Percentiles rank a stretch among this genome's conserved stretches.
Evolutionary conservation across 2,329 filamentous ascomycete genomes (phyloP).

Genomic region (Penicillium sp.): DNA sequence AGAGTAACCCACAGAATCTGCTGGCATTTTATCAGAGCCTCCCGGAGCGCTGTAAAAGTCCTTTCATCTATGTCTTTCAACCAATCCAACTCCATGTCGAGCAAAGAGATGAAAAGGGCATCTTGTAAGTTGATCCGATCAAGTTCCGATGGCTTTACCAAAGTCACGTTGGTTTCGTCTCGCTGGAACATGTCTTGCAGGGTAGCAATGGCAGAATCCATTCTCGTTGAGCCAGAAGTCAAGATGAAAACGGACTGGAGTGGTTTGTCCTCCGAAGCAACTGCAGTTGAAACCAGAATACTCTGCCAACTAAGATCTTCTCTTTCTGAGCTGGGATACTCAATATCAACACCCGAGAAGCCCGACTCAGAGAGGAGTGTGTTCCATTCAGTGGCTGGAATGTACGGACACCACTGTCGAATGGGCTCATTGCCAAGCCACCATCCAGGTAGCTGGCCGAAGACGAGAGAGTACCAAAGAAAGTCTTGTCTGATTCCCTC

Average conservation of each 20-base stretch:
- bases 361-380: constrained; percentile 12
- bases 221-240: too few species aligned
- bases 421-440: constrained; percentile 22
- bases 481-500: constrained; percentile 24
- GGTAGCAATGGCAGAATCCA: too few species aligned
- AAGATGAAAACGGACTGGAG: constrained; percentile 6
- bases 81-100: constrained; percentile 14
- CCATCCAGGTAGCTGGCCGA: constrained; percentile 23
- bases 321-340: constrained; percentile 18
- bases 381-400: constrained; percentile 19
- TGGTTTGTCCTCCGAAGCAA: neutral
- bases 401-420: constrained; percentile 22
- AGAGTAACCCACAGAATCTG: constrained; percentile 17
- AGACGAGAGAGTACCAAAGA: constrained; percentile 23
- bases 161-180: neutral
- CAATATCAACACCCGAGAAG: constrained; percentile 21
- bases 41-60: constrained; percentile 5
- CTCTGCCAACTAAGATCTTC: constrained; percentile 22
- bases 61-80: constrained; percentile 3
- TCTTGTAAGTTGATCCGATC: neutral
- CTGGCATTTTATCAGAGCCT: constrained; percentile 9
- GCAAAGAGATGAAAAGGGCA: constrained; percentile 12
- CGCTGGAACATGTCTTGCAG: neutral
- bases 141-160: constrained; percentile 4
- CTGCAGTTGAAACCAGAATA: constrained; percentile 20